Evolutionary conservation across 805 yeast genomes (phyloP), one percentile per base, ranked within the genome.

Genomic region (Metahyphopichia silvanorum): DNA sequence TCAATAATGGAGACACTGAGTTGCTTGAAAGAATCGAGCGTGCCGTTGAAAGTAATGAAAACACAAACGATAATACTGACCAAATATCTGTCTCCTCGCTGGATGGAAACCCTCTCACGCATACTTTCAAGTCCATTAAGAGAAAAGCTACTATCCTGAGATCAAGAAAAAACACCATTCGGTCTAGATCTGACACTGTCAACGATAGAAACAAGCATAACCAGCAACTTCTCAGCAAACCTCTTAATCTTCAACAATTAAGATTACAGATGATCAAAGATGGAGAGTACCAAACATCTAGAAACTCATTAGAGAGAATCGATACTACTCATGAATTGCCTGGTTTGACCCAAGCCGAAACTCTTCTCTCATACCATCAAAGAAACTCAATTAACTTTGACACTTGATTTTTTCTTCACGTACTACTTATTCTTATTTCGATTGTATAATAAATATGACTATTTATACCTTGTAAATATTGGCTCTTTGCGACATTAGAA

Each of bases 341-440:
- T 0, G 77, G 77, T 7, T 55, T 71, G 32, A 63, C 73, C 2
- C 71, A 67, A 35, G 77, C 76, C 6, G 74, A 69, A 44, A 64
- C 71, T 4, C 56, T 71, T 31, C 47, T 71, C 31, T 59, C 68
- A 9, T 64, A 63, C 35, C 72, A 67, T 38, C 57, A 67, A 5
- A 49, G 72, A 39, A 60, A 57, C 33, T 63, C 71, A 41, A 55
- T 63, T 25, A 53, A 55, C 38, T 18, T 27, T 17, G 30, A 27
- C 13, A 10, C 30, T 20, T 10, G 1, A 27, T 12, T 9, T 9
- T 27, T 16, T 13, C 10, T 27, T 20, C 10, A 20, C 10, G 17
- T 11, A 12, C 12, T 12, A 26, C 8, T 16, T 26, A 3, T 8
- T 26, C 8, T 10, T 12, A 17, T 26, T 26, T 23, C 14, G 25